A percentile compares a stretch with the other conserved stretches of the same genome.
Conservation (phyloP, 345 rosid genomes). For the Ailanthus altissimus region DNA sequence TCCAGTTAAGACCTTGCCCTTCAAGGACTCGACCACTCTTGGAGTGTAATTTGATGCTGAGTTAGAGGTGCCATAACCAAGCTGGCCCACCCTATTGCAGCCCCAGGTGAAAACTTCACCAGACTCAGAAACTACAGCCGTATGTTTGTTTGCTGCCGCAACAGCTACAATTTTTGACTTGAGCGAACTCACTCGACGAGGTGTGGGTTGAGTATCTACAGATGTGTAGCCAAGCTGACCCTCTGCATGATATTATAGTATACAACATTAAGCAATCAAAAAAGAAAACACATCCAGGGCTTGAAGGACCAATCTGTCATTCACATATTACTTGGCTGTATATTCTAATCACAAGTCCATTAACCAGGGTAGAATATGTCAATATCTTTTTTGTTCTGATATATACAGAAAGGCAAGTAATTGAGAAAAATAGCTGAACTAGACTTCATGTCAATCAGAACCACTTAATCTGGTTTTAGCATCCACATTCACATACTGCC, state of each 20-base stretch:
- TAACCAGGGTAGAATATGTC: not conserved
- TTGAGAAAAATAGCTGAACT: not conserved
- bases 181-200: conserved; percentile 85
- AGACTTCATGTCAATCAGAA: conserved; percentile 13
- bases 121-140: conserved; percentile 84
- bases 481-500: not conserved
- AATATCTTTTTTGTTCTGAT: not conserved
- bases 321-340: conserved; percentile 9
- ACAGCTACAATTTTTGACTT: conserved; percentile 76
- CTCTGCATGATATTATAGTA: conserved; percentile 55
- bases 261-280: conserved; percentile 21
- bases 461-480: not conserved
- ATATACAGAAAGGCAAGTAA: not conserved
- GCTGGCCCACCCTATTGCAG: conserved; percentile 95
- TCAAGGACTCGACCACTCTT: conserved; percentile 87
- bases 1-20: conserved; percentile 65
- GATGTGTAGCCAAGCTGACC: conserved; percentile 98
- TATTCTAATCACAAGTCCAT: conserved; percentile 13
- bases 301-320: conserved; percentile 1
- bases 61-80: conserved; percentile 98
- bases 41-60: conserved; percentile 97
- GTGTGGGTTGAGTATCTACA: conserved; percentile 95
- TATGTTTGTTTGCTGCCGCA: conserved; percentile 96
- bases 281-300: conserved; percentile 1
- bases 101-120: conserved; percentile 99